Evolutionary conservation across 2,329 filamentous ascomycete genomes (phyloP).

Genomic region (Paecilomyces formosus): DNA sequence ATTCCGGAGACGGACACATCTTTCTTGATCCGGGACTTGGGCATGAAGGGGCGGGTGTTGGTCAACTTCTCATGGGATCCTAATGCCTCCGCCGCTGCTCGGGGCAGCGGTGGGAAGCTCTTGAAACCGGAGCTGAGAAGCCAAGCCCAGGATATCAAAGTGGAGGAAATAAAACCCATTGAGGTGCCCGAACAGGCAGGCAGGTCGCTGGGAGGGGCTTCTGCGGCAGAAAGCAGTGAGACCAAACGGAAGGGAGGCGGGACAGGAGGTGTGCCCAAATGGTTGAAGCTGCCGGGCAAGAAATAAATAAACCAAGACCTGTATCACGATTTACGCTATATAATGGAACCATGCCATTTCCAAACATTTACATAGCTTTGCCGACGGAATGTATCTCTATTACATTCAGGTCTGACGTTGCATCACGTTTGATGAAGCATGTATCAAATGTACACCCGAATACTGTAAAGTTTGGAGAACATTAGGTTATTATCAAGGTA

Average conservation of each 20-base stretch:
- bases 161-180: slow-evolving; percentile 48
- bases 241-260: slow-evolving; percentile 22
- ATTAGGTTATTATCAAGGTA: background rate
- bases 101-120: slow-evolving; percentile 46
- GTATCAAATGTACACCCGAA: background rate
- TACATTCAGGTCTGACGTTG: background rate
- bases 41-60: slow-evolving; percentile 62
- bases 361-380: background rate
- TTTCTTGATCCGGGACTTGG: slow-evolving; percentile 64
- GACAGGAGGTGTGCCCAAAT: slow-evolving; percentile 52
- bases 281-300: slow-evolving; percentile 65
- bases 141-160: slow-evolving; percentile 59
- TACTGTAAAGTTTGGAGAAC: background rate
- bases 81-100: slow-evolving; percentile 48
- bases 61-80: slow-evolving; percentile 71
- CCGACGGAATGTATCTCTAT: background rate
- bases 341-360: background rate
- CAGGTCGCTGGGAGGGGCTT: slow-evolving; percentile 4
- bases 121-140: slow-evolving; percentile 55
- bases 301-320: slow-evolving; percentile 44
- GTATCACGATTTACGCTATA: slow-evolving; percentile 8
- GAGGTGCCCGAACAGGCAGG: slow-evolving; percentile 30
- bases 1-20: slow-evolving; percentile 39
- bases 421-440: background rate
- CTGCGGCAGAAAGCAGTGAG: slow-evolving; percentile 19